phyloP scores from a whole-genome alignment of 2,329 filamentous ascomycete species.

The Beauveria asiatica region DNA sequence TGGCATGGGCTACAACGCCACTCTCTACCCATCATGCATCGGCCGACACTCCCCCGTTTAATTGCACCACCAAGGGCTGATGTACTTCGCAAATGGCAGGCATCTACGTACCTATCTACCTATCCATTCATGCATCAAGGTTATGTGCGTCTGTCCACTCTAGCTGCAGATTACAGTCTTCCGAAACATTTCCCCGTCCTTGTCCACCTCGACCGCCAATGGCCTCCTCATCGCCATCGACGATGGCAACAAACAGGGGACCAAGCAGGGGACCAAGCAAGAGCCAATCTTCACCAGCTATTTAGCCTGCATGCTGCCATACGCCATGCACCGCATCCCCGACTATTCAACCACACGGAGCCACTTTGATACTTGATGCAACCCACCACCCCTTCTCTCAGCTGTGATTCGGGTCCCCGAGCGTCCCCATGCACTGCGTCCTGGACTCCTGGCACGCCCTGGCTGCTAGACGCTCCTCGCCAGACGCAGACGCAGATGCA shows the following conservation, averaged over 20 bases:
- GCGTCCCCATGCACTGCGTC: not conserved
- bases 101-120: not conserved
- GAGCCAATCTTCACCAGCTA: constrained; percentile 2
- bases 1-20: not conserved
- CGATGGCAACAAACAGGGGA: not conserved
- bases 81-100: no score
- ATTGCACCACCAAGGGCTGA: no score
- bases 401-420: not conserved
- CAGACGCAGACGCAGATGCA: constrained; percentile 6
- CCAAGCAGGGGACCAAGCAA: not conserved
- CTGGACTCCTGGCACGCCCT: not conserved
- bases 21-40: no score
- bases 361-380: not conserved
- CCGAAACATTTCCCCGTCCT: not conserved
- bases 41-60: no score
- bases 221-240: not conserved
- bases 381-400: not conserved
- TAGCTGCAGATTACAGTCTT: not conserved
- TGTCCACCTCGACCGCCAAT: not conserved
- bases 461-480: not conserved
- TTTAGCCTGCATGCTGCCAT: constrained; percentile 1
- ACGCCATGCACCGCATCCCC: not conserved
- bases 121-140: not conserved
- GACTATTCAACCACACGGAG: not conserved
- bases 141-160: not conserved